Base-by-base conservation (phyloP, 129 eudicot genomes). In the Arctium minus region DNA sequence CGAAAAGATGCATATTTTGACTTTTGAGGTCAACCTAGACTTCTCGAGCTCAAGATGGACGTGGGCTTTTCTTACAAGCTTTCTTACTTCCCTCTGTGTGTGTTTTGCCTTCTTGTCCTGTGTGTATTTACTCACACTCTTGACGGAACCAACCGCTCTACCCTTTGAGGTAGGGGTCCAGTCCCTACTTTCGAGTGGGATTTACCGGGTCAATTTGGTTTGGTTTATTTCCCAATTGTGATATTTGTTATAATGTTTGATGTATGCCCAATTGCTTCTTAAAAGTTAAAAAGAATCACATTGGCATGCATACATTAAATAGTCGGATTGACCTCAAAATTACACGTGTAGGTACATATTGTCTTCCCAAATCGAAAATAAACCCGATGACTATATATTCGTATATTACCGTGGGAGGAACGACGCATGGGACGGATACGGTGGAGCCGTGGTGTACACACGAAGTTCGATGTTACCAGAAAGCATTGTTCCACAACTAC, bases 351-450 rank as follows among this genome's bases (percentile, higher is more conserved):
- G 98, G 98, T 95, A 91, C 79, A 82, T 95, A 46, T 80, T 95
- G 70, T 95, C 98, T 17, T 88, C 97, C 17, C 87, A 92, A 85
- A 85, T 86, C 37, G 97, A 95, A 65, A 89, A 90, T 86, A 84
- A 83, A 70, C 88, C 94, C 15, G 98, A 95, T 15, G 98, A 95
- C 85, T 95, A 95, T 68, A 72, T 95, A 82, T 95, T 95, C 60
- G 98, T 95, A 31, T 95, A 95, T 82, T 95, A 95, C 65, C 85
- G 97, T 36, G 98, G 98, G 29, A 86, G 91, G 71, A 95, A 95
- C 82, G 98, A 95, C 35, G 98, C 98, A 33, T 95, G 98, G 98
- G 98, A 95, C 74, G 98, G 98, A 32, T 95, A 95, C 73, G 98
- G 98, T n/a, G 98, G 98, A 1, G 82, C 98, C 1, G 92, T 95